Conservation (phyloP, 2,329 filamentous ascomycete genomes). For the Paracorniculantispora psalliotae region DNA sequence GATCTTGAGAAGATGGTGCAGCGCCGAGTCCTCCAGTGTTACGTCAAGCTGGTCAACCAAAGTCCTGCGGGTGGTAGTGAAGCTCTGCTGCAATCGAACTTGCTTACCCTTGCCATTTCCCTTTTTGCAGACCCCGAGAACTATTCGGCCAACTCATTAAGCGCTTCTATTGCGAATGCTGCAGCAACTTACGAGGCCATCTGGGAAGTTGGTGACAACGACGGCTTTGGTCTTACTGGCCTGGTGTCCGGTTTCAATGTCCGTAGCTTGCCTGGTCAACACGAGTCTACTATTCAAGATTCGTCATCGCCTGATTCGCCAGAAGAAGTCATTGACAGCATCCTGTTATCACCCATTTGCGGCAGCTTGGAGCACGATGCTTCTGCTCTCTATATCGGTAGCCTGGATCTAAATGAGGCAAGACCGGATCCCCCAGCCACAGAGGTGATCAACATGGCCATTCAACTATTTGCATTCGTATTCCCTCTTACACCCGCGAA, state of each 20-base stretch:
- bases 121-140: constrained; percentile 91
- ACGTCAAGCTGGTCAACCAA: constrained; percentile 82
- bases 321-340: constrained; percentile 59
- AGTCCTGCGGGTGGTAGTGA: constrained; percentile 83
- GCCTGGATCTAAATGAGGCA: constrained; percentile 36
- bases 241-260: constrained; percentile 74
- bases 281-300: constrained; percentile 44
- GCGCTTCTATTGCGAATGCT: constrained; percentile 85
- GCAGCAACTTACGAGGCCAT: constrained; percentile 87
- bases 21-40: constrained; percentile 88
- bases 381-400: constrained; percentile 66
- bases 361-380: constrained; percentile 87
- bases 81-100: constrained; percentile 81
- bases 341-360: constrained; percentile 67
- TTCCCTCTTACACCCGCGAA: constrained; percentile 85
- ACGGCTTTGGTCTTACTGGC: constrained; percentile 87
- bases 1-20: constrained; percentile 93
- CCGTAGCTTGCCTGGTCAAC: constrained; percentile 64
- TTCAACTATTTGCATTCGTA: constrained; percentile 86
- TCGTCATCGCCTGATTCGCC: constrained; percentile 51
- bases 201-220: constrained; percentile 94
- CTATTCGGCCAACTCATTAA: constrained; percentile 77
- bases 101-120: constrained; percentile 82
- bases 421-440: constrained; percentile 77
- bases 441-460: constrained; percentile 90